Evolutionary conservation across 2,329 filamentous ascomycete species (phyloP), one percentile per base, ranked within the genome.

Genomic region (Verticillium longisporum): DNA sequence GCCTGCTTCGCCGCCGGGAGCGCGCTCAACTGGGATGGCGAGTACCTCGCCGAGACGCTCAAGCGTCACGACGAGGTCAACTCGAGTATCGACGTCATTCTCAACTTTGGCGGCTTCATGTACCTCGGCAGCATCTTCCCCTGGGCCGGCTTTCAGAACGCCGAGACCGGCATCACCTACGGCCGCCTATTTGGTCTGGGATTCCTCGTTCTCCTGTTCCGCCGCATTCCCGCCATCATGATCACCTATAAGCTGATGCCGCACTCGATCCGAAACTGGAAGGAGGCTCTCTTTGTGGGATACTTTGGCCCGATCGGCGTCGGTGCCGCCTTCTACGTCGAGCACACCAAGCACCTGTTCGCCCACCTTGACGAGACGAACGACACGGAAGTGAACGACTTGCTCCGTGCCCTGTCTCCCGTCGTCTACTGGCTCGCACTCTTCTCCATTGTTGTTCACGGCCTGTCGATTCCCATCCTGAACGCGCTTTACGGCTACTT

Each of bases 271-370:
- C 76, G 77, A n/a, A 72, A 77, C 66, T 85, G 79, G 75, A 82
- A 80, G 65, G 83, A 87, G 62, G 84, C 83, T 0, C 66, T 87
- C 0, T 86, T 87, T 61, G 83, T 86, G 81, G 84, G 84, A 0
- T 85, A 86, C 62, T 92, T 93, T 66, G 90, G 89, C 0, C 90
- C 90, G 0, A 92, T 92, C 56, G 90, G 90, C 1, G 88, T 91
- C 9, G 88, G 87, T 21, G 89, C 90, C 0, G 82, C 91, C 31
- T 92, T 92, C 71, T 92, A 93, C 71, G 80, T 92, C 14, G 76
- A 80, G 65, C 78, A 80, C 61, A 74, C 76, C 1, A 70, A 72
- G 7, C 71, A 79, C 11, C 66, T 81, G 4, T 78, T 80, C 61
- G 77, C 76, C 0, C 61, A 72, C 5, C 61, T 69, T 0, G 71